These are phyloP conservation scores for Tilletia setariae DNA, from an alignment of 1,284 basidiomycete species.

Conservation along the genomic window DNA sequence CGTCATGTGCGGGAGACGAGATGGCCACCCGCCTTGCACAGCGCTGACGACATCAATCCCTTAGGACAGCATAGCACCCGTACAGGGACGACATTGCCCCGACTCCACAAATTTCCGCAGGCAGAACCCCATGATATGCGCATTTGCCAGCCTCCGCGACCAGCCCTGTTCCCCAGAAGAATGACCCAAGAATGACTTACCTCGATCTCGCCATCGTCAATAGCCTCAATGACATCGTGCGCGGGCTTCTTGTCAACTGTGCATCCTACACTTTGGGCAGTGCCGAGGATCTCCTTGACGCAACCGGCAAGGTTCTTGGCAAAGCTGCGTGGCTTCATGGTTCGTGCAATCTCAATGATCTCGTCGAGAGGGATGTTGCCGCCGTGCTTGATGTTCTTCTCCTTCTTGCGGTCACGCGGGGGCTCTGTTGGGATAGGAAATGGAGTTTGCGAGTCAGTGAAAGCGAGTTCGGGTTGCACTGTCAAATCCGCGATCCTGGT, in stretches of 20 bases:
- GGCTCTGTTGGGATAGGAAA: constrained; percentile 67
- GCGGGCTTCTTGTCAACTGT: constrained; percentile 90
- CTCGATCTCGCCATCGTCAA: constrained; percentile 91
- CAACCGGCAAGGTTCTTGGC: constrained; percentile 85
- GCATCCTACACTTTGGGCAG: constrained; percentile 83
- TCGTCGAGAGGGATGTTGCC: constrained; percentile 95
- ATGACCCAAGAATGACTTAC: constrained; percentile 54
- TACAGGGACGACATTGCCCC: too few species aligned
- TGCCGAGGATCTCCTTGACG: constrained; percentile 67
- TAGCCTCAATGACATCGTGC: constrained; percentile 93
- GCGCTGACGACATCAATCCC: too few species aligned
- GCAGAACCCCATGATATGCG: too few species aligned
- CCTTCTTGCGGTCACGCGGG: constrained; percentile 98
- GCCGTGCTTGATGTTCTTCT: constrained; percentile 99
- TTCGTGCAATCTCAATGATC: constrained; percentile 92
- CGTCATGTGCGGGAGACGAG: too few species aligned
- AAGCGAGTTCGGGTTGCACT: too few species aligned
- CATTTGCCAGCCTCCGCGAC: too few species aligned
- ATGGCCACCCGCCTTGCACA: too few species aligned
- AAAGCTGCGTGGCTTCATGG: constrained; percentile 92
- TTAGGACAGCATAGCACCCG: too few species aligned
- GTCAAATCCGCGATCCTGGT: too few species aligned
- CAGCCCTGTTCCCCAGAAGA: too few species aligned
- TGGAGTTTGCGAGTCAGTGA: background rate
- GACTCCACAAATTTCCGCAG: too few species aligned